Conservation (phyloP, 2,329 filamentous ascomycete species). For the Pseudocercospora vitis region DNA sequence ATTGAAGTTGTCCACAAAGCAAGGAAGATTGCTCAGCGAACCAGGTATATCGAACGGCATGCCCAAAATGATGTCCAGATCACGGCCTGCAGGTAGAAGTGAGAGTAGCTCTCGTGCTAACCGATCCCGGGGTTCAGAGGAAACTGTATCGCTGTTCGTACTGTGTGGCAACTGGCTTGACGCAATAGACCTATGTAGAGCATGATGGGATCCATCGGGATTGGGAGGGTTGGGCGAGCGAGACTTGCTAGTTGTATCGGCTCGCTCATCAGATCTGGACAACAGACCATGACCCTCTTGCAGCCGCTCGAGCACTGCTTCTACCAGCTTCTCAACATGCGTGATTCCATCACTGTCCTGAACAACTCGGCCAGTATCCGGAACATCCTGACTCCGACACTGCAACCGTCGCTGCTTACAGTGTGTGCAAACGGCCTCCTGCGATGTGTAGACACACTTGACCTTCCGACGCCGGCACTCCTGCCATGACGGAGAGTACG, state of each 20-base stretch:
- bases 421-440: neutral
- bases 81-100: neutral
- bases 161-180: too few relatives aligned
- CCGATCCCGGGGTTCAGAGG: neutral
- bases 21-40: neutral
- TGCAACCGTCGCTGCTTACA: neutral
- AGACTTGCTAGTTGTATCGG: too few relatives aligned
- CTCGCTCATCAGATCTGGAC: neutral
- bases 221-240: too few relatives aligned
- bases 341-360: neutral
- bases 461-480: too few relatives aligned
- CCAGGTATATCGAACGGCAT: neutral
- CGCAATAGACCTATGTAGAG: too few relatives aligned
- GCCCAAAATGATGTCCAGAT: neutral
- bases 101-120: neutral
- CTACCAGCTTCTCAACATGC: conserved; percentile 4
- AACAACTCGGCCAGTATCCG: conserved; percentile 1
- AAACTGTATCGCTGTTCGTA: neutral
- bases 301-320: conserved; percentile 3
- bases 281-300: neutral
- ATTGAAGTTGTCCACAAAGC: neutral
- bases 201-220: too few relatives aligned
- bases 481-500: too few relatives aligned
- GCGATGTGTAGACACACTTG: neutral
- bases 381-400: neutral